Base-by-base conservation (phyloP, 2,329 filamentous ascomycete species). In the Sarocladium brachiariae region DNA sequence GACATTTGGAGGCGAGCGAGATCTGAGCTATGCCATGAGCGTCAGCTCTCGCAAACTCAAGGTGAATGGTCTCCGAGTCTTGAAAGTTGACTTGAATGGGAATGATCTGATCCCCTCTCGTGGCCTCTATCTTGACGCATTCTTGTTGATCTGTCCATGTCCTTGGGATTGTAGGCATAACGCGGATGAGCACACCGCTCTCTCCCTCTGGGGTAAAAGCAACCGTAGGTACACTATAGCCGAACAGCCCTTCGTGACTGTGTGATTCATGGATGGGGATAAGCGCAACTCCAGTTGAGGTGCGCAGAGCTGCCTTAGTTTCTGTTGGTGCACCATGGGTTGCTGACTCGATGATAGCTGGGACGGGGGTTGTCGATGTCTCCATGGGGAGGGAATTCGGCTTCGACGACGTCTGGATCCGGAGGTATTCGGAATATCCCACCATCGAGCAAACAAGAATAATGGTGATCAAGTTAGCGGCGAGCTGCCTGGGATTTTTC, bases 21-120 rank as follows among this genome's bases (percentile, higher is more conserved):
- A 86, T 70, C 50, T 78, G 78, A 48, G 85, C 63, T 33, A 78
- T 62, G 27, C 81, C 82, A 53, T 80, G 66, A 5, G 79, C 77
- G 53, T 85, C 79, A 23, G 72, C 70, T 24, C 66, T 68, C 3
- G 73, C 68, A 24, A 84, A 70, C 52, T 76, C 70, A 21, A 81
- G 69, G 16, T 78, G 57, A 34, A 81, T 70, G 3, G 77, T 77
- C 24, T 78, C 71, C 10, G 76, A 68, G 6, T 72, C 67, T 13
- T 69, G 67, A 5, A 69, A 71, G 38, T 16, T 25, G 13, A 27
- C 23, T 9, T 25, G 10, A 11, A 43, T 7, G 9, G 39, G 39
- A 25, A 76, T 66, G 55, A 73, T 74, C 23, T 74, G 75, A 13
- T 71, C 67, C 3, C 69, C 74, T 38, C 78, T 74, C 35, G 71